Conservation (phyloP, 73 alveolate genomes). For the Stentor coeruleus region DNA sequence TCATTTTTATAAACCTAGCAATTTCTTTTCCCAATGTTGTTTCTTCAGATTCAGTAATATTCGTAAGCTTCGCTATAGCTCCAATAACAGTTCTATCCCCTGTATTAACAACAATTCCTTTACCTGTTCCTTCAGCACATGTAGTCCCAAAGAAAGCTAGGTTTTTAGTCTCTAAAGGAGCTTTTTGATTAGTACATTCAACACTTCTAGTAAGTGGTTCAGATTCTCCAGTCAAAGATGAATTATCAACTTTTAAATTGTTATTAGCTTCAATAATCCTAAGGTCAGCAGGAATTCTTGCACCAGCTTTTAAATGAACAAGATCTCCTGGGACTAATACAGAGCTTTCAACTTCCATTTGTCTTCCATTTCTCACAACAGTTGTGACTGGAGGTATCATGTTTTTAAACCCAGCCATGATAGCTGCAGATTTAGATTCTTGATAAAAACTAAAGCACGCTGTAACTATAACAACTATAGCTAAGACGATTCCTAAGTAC, state of each 20-base stretch:
- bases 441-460: conserved; percentile 66
- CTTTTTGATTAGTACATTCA: conserved; percentile 81
- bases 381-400: conserved; percentile 13
- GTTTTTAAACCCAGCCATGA: conserved; percentile 80
- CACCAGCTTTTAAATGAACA: no score
- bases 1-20: conserved; percentile 83
- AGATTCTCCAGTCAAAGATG: conserved; percentile 96
- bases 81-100: conserved; percentile 97
- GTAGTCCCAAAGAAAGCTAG: conserved; percentile 92
- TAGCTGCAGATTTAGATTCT: conserved; percentile 75
- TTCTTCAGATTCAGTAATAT: conserved; percentile 75
- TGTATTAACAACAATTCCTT: conserved; percentile 87
- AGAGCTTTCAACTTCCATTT: conserved; percentile 35
- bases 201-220: conserved; percentile 76
- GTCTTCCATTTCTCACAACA: conserved; percentile 56
- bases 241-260: conserved; percentile 90
- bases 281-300: no score
- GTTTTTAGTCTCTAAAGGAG: conserved; percentile 90
- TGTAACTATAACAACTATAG: conserved; percentile 68
- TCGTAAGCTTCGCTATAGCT: conserved; percentile 90
- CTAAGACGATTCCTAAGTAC: conserved; percentile 78
- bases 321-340: conserved; percentile 76
- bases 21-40: conserved; percentile 89
- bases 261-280: conserved; percentile 46
- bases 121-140: conserved; percentile 92